Conservation (phyloP, 768 basidiomycete species). For the Symmetrospora coprosmae region DNA sequence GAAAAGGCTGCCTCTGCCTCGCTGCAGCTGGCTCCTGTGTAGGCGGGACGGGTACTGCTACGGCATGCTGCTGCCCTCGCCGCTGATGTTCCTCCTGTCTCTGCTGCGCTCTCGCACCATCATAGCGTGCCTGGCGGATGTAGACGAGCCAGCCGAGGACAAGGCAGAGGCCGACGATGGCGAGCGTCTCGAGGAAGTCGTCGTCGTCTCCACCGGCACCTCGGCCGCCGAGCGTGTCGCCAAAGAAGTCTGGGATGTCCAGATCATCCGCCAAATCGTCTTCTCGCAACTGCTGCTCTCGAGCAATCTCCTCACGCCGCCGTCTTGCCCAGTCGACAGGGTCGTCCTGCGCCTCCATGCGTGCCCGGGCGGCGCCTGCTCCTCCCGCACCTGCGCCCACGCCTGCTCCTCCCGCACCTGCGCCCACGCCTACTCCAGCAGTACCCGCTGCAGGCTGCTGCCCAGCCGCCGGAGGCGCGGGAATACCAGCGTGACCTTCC, state of each 20-base stretch:
- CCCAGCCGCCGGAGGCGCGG: constrained; percentile 27
- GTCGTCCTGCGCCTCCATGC: constrained; percentile 30
- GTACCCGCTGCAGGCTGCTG: constrained; percentile 13
- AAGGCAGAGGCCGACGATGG: constrained; percentile 59
- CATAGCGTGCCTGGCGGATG: constrained; percentile 24
- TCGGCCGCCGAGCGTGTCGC: constrained; percentile 15
- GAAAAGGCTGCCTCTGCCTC: too few species aligned
- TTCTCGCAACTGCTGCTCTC: constrained; percentile 59
- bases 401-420: constrained; percentile 1
- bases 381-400: background rate
- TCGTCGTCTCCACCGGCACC: constrained; percentile 43
- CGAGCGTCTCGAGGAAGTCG: constrained; percentile 64
- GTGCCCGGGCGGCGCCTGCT: background rate
- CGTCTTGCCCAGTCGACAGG: constrained; percentile 58
- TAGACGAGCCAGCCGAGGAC: constrained; percentile 45
- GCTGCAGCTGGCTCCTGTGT: too few species aligned
- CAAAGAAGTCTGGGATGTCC: constrained; percentile 17
- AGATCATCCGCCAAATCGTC: constrained; percentile 58
- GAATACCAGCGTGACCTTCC: constrained; percentile 45
- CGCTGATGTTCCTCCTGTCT: background rate
- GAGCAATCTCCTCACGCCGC: constrained; percentile 44
- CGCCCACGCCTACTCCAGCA: background rate
- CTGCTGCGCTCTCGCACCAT: background rate
- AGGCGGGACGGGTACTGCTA: background rate
- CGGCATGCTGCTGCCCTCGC: background rate